Conservation (phyloP, 352 stramenopile genomes). For the Pythium grandisporangium region DNA sequence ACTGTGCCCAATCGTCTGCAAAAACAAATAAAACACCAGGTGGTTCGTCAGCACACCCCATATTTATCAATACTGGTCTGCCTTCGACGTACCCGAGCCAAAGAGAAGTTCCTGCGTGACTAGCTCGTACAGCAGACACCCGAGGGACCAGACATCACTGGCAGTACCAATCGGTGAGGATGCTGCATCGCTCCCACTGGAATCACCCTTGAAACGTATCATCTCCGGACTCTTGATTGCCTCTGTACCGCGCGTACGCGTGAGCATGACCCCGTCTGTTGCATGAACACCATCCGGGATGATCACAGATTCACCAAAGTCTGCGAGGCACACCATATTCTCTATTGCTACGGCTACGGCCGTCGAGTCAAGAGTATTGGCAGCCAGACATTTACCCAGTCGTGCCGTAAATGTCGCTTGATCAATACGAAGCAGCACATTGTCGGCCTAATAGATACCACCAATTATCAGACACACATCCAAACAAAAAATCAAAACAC, state of each 20-base stretch:
- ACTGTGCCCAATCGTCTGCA: constrained; percentile 49
- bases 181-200: background rate
- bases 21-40: background rate
- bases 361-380: constrained; percentile 12
- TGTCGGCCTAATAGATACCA: constrained; percentile 60
- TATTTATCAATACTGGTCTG: background rate
- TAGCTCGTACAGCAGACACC: constrained; percentile 62
- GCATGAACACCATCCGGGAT: background rate
- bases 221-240: constrained; percentile 76
- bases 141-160: constrained; percentile 64
- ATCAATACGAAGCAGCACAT: constrained; percentile 40
- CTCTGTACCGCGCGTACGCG: constrained; percentile 56
- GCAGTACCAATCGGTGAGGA: constrained; percentile 21
- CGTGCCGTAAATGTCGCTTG: constrained; percentile 19
- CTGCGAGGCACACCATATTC: constrained; percentile 37
- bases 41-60: background rate
- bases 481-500: too few species aligned
- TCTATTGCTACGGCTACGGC: constrained; percentile 9
- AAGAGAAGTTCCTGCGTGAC: constrained; percentile 63
- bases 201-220: constrained; percentile 30
- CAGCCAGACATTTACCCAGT: constrained; percentile 14
- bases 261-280: constrained; percentile 8
- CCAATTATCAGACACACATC: too few species aligned
- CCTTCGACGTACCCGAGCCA: constrained; percentile 24
- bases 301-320: constrained; percentile 63